These are phyloP conservation scores for Trametes maxima DNA, from an alignment of 768 basidiomycete genomes.

Conservation along the genomic window DNA sequence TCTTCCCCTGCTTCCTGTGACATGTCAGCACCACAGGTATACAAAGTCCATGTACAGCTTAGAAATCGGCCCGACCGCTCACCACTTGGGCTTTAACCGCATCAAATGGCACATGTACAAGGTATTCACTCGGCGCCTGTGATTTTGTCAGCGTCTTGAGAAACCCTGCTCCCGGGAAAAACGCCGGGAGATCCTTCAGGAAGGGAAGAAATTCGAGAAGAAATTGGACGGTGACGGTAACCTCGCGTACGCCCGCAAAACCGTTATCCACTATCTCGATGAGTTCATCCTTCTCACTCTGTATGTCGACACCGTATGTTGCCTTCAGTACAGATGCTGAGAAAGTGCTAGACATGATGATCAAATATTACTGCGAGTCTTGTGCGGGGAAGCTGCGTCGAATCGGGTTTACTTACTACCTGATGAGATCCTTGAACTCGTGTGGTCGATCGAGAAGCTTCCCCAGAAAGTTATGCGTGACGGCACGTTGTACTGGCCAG, in stretches of 20 bases:
- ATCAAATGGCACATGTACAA: background rate
- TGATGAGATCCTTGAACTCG: background rate
- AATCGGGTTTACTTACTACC: background rate
- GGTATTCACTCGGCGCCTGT: background rate
- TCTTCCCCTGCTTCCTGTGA: background rate
- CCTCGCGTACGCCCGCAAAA: background rate
- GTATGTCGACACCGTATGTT: background rate
- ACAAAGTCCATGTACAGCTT: too few relatives aligned
- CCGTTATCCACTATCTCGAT: constrained; percentile 19
- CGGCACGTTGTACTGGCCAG: background rate
- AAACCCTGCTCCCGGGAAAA: background rate
- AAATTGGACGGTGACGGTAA: constrained; percentile 1
- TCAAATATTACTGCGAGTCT: background rate
- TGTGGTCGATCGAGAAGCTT: constrained; percentile 9
- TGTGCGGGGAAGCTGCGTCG: background rate
- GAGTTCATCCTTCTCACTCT: constrained; percentile 12
- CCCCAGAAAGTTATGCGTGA: constrained; percentile 8
- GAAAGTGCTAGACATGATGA: background rate
- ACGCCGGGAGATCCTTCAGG: background rate
- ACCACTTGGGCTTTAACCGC: background rate
- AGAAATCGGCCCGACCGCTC: too few relatives aligned
- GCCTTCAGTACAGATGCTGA: constrained; percentile 1
- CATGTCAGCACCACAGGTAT: too few relatives aligned
- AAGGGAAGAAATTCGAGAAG: constrained; percentile 4
- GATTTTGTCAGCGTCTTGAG: background rate